Percentiles rank a stretch among this genome's conserved stretches.
Conservation (phyloP, 83 land plant genomes). For the Picea abies region DNA sequence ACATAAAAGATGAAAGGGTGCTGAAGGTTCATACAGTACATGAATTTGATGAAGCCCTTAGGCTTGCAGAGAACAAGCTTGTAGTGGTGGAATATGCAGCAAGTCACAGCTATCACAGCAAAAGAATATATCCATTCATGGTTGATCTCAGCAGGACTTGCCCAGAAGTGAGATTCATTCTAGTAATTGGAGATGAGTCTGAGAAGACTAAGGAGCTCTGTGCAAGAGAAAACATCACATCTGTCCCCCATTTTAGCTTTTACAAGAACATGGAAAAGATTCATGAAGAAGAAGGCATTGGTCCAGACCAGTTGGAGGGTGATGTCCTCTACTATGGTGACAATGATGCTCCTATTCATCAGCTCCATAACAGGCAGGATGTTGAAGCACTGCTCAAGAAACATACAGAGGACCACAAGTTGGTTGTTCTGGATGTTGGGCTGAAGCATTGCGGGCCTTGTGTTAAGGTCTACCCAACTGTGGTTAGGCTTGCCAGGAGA, state of each 20-base stretch:
- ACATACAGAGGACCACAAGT: slow-evolving; percentile 66
- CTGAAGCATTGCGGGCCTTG: slow-evolving; percentile 98
- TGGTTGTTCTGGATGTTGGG: slow-evolving; percentile 93
- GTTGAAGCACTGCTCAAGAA: slow-evolving; percentile 67
- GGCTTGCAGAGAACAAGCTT: slow-evolving; percentile 61
- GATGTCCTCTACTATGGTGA: slow-evolving; percentile 97
- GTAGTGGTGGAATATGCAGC: slow-evolving; percentile 95
- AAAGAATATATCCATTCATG: slow-evolving; percentile 85
- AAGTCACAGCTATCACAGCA: slow-evolving; percentile 59
- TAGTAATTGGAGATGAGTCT: slow-evolving; percentile 95
- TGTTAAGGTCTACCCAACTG: slow-evolving; percentile 97
- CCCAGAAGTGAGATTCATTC: slow-evolving; percentile 80
- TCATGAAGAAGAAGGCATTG: slow-evolving; percentile 95
- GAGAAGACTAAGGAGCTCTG: slow-evolving; percentile 76
- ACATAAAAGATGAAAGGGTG: slow-evolving; percentile 58
- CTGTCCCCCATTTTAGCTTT: slow-evolving; percentile 92
- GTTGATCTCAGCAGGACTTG: slow-evolving; percentile 87
- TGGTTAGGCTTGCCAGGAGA: slow-evolving; percentile 83
- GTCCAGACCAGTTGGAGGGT: slow-evolving; percentile 77
- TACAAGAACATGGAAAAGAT: slow-evolving; percentile 79
- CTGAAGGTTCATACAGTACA: slow-evolving; percentile 59
- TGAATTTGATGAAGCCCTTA: slow-evolving; percentile 79
- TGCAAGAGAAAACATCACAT: slow-evolving; percentile 58
- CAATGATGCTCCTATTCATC: slow-evolving; percentile 69
- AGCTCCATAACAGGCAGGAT: slow-evolving; percentile 74